Evolutionary conservation across 345 rosid species (phyloP).

Genomic region (Sapria himalayana): DNA sequence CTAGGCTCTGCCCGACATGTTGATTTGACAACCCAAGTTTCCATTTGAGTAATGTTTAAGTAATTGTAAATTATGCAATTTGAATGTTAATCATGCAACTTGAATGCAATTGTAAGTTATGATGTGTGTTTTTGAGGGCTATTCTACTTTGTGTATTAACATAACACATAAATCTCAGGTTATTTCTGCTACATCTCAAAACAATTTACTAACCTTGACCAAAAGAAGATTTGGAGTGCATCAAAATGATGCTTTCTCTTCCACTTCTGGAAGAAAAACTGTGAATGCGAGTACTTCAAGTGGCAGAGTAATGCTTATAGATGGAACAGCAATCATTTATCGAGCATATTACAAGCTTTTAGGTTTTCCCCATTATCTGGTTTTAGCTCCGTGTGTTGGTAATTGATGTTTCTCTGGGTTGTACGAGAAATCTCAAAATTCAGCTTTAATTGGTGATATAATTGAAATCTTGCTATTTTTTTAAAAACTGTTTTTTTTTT

Average conservation of each 20-base stretch:
- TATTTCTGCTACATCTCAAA: constrained; percentile 14
- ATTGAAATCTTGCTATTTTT: too few relatives aligned
- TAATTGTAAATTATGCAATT: too few relatives aligned
- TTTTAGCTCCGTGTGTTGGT: too few relatives aligned
- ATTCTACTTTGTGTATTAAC: constrained; percentile 16
- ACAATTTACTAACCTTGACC: constrained; percentile 11
- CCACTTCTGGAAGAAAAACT: constrained; percentile 18
- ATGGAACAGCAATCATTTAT: constrained; percentile 81
- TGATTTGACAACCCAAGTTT: too few relatives aligned
- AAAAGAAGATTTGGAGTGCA: constrained; percentile 11
- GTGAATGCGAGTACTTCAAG: constrained; percentile 18
- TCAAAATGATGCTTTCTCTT: constrained; percentile 11
- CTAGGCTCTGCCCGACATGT: too few relatives aligned
- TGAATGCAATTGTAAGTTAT: not conserved
- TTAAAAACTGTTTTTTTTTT: too few relatives aligned
- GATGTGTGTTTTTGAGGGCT: constrained; percentile 22
- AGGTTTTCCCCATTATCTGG: constrained; percentile 22
- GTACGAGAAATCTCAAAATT: too few relatives aligned
- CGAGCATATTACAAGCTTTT: constrained; percentile 91
- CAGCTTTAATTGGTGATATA: too few relatives aligned
- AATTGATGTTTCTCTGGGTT: too few relatives aligned
- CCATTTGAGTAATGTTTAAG: too few relatives aligned
- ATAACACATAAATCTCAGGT: constrained; percentile 14
- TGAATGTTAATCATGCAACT: too few relatives aligned
- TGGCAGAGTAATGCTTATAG: constrained; percentile 84